These are phyloP conservation scores for Zizania palustris DNA, from an alignment of 202 grass and related monocot genomes.

Conservation along the genomic window DNA sequence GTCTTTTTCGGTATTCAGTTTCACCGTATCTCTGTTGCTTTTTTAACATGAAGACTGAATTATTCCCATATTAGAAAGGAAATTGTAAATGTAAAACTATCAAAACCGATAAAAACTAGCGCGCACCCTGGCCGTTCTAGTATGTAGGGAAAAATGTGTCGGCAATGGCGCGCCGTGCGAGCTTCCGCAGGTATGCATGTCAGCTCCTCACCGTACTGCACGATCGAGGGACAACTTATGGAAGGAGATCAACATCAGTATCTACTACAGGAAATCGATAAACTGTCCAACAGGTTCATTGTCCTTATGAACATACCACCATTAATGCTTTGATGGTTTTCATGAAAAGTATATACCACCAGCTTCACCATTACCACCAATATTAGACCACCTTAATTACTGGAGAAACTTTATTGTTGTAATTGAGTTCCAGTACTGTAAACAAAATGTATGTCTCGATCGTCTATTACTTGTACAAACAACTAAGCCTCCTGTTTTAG, in stretches of 20 bases:
- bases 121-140: too few relatives aligned
- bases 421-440: constrained; percentile 63
- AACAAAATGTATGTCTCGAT: constrained; percentile 70
- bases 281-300: too few relatives aligned
- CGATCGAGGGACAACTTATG: constrained; percentile 58
- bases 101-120: too few relatives aligned
- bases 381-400: constrained; percentile 22
- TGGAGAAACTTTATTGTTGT: constrained; percentile 32
- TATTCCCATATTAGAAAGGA: too few relatives aligned
- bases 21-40: too few relatives aligned
- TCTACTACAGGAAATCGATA: constrained; percentile 94
- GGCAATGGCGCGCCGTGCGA: too few relatives aligned
- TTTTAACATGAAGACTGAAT: too few relatives aligned
- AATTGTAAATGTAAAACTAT: too few relatives aligned
- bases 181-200: too few relatives aligned
- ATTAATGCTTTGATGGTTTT: constrained; percentile 27
- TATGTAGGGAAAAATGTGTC: too few relatives aligned
- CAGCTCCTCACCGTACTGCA: too few relatives aligned
- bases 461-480: constrained; percentile 54
- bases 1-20: not conserved
- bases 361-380: not conserved
- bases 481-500: constrained; percentile 66
- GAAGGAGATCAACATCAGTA: constrained; percentile 86
- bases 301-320: constrained; percentile 14
- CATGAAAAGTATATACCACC: constrained; percentile 1